Evolutionary conservation across 192 early-diverging fungal genomes (phyloP), one percentile per base, ranked within the genome.

Genomic region (Thoreauomyces humboldtii): DNA sequence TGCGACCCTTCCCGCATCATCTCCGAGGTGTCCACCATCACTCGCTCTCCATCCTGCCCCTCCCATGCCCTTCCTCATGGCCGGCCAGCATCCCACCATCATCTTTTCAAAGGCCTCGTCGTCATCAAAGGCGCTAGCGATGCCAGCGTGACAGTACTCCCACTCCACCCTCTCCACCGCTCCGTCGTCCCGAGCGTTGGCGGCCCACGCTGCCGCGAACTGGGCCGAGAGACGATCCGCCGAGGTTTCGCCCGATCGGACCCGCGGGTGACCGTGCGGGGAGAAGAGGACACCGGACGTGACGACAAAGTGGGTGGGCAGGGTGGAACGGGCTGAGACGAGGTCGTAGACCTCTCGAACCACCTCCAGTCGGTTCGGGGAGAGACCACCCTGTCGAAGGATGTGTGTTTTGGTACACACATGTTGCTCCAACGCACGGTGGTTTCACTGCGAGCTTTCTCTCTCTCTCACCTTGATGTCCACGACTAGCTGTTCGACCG

Each of bases 181-280:
- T 4, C 53, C 63, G 24, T 58, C 65, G 22, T 46, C 38, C 41
- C 45, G 34, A 6, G 33, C 37, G 22, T 27, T 27, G 5, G 17
- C 28, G 17, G 9, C 17, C 52, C 59, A 70, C 21, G 53, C 53
- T 0, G 22, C 45, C 38, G 19, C 21, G 21, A 70, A 65, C 42
- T 70, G 53, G 14, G 25, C 46, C 4, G 38, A 53, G 6, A 63
- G 3, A 5, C 44, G 47, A 27, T 64, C 68, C 3, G 68, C 48
- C 25, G 29, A 41, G 15, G 57, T 14, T 32, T 70, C 61, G 19
- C 61, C 52, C 1, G 61, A 42, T 1, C 33, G 66, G 7, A 68
- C 66, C 6, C 69, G 69, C 7, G 69, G 69, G 41, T 71, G 69
- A 0, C 52, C 69, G 38, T 41, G 31, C 7, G 69, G 62, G 19